Conservation (phyloP, 2,329 filamentous ascomycete genomes). For the Exserohilum rostratum region DNA sequence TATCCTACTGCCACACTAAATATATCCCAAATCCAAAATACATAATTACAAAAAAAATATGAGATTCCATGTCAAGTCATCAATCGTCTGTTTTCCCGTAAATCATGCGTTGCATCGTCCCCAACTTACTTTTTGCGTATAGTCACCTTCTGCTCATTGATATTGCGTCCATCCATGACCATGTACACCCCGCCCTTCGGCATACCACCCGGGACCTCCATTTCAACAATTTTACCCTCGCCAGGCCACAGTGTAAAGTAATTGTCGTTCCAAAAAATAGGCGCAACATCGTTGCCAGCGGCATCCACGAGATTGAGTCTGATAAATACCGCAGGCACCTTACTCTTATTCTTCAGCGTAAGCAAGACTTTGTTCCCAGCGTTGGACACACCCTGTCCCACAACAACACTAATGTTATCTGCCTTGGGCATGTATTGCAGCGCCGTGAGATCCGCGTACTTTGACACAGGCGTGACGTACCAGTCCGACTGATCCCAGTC, state of each 20-base stretch:
- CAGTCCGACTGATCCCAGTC: conserved; percentile 64
- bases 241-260: conserved; percentile 66
- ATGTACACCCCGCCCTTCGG: background rate
- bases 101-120: too few species aligned
- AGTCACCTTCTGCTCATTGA: background rate
- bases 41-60: too few species aligned
- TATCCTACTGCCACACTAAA: background rate
- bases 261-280: conserved; percentile 66
- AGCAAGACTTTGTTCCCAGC: conserved; percentile 41
- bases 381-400: background rate
- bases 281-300: conserved; percentile 54
- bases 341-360: conserved; percentile 53
- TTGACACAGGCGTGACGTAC: conserved; percentile 63
- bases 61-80: too few species aligned
- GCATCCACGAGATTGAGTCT: conserved; percentile 58
- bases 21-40: background rate
- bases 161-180: conserved; percentile 17
- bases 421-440: conserved; percentile 43
- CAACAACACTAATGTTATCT: background rate
- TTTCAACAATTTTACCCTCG: conserved; percentile 53
- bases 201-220: conserved; percentile 8
- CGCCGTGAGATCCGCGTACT: conserved; percentile 57
- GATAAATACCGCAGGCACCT: conserved; percentile 64
- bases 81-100: too few species aligned
- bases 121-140: too few species aligned